A percentile compares a stretch with the other conserved stretches of the same genome.
These are phyloP conservation scores for Fusarium napiforme DNA, from an alignment of 2,329 filamentous ascomycete genomes.

Conservation along the genomic window DNA sequence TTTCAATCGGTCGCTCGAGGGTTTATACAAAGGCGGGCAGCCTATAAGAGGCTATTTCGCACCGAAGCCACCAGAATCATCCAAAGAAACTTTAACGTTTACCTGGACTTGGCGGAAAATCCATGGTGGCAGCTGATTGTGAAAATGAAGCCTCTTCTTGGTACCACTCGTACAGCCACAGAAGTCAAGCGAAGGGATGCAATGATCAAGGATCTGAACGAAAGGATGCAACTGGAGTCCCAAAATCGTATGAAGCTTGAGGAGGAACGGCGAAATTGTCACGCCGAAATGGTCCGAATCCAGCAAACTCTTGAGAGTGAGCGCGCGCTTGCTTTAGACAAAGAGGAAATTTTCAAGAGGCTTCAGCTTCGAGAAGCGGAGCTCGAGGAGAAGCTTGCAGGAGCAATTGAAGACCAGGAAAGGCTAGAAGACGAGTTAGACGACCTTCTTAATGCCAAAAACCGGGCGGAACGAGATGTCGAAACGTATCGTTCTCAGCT, in stretches of 20 bases:
- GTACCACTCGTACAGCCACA: slow-evolving; percentile 88
- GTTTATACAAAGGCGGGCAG: slow-evolving; percentile 86
- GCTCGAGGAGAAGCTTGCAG: slow-evolving; percentile 90
- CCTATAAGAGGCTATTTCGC: slow-evolving; percentile 92
- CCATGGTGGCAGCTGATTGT: slow-evolving; percentile 98
- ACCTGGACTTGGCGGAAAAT: slow-evolving; percentile 87
- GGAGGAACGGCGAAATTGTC: slow-evolving; percentile 88
- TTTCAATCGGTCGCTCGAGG: slow-evolving; percentile 95
- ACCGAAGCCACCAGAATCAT: slow-evolving; percentile 95
- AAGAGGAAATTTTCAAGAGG: slow-evolving; percentile 99
- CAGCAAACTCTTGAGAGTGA: slow-evolving; percentile 97
- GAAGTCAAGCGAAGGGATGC: slow-evolving; percentile 97
- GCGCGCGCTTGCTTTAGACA: slow-evolving; percentile 92
- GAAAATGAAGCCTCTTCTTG: slow-evolving; percentile 93
- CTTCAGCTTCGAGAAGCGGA: slow-evolving; percentile 91
- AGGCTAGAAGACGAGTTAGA: slow-evolving; percentile 94
- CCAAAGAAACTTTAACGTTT: slow-evolving; percentile 92
- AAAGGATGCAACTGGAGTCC: slow-evolving; percentile 82
- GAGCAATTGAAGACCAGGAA: slow-evolving; percentile 93
- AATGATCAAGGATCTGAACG: slow-evolving; percentile 87
- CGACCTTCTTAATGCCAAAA: slow-evolving; percentile 87
- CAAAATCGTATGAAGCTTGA: slow-evolving; percentile 82
- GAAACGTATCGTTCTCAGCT: slow-evolving; percentile 83
- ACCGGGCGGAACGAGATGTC: slow-evolving; percentile 85
- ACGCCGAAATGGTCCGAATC: slow-evolving; percentile 87